These are phyloP conservation scores for Aspergillus fructus DNA, from an alignment of 2,329 filamentous ascomycete genomes.

Conservation along the genomic window DNA sequence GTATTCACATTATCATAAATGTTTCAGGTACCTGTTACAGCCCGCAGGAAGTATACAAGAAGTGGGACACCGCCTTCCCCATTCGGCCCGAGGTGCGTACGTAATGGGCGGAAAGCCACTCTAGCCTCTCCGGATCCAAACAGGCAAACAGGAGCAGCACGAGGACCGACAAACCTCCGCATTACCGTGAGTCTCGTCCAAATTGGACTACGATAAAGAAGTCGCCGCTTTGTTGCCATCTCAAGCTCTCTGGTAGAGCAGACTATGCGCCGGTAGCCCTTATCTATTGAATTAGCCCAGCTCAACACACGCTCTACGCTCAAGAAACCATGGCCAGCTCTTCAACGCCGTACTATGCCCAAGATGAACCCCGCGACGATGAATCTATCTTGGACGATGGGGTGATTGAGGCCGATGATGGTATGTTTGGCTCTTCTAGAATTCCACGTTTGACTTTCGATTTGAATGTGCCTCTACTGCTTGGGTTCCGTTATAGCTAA, in stretches of 20 bases:
- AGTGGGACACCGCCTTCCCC: conserved; percentile 17
- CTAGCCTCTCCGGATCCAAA: conserved; percentile 35
- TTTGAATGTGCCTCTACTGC: background rate
- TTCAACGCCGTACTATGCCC: conserved; percentile 44
- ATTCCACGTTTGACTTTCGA: background rate
- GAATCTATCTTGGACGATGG: conserved; percentile 66
- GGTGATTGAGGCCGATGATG: conserved; percentile 76
- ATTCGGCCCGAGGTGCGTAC: conserved; percentile 26
- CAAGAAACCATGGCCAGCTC: conserved; percentile 31
- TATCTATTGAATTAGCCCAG: background rate
- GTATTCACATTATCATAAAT: too few species aligned
- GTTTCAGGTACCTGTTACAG: background rate
- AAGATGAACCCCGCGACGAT: conserved; percentile 62
- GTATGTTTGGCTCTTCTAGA: conserved; percentile 45
- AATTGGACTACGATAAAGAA: background rate
- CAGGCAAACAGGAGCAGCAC: conserved; percentile 9
- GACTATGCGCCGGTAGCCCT: conserved; percentile 7
- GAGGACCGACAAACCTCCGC: conserved; percentile 10
- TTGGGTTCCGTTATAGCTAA: background rate
- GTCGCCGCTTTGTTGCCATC: background rate
- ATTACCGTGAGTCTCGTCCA: conserved; percentile 3
- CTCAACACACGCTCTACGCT: conserved; percentile 1
- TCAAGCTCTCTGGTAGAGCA: conserved; percentile 13
- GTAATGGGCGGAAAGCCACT: conserved; percentile 37
- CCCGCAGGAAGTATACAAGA: background rate